Percentiles rank a stretch among this genome's conserved stretches.
Conservation (phyloP, 495 filamentous ascomycete species). For the Tuber brumale region DNA sequence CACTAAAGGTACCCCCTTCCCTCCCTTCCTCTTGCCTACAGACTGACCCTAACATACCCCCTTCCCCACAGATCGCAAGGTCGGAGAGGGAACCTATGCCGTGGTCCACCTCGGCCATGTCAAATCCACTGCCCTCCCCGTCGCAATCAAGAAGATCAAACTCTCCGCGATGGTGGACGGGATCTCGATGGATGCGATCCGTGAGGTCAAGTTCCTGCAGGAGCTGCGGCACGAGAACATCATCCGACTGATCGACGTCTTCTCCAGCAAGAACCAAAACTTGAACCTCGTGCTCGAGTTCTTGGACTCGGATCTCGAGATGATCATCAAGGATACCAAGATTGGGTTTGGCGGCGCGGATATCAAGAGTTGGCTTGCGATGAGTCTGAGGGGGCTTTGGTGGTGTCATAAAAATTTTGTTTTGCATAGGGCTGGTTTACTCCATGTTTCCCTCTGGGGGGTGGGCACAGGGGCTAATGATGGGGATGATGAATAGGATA, state of each 20-base stretch:
- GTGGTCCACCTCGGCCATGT: conserved; percentile 85
- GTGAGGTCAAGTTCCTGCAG: conserved; percentile 89
- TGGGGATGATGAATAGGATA: conserved; percentile 51
- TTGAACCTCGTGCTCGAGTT: conserved; percentile 92
- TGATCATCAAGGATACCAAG: conserved; percentile 77
- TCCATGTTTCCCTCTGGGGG: background rate
- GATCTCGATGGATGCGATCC: conserved; percentile 84
- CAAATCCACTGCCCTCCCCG: conserved; percentile 57
- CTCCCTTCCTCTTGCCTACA: background rate
- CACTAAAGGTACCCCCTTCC: conserved; percentile 60
- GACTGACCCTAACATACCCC: conserved; percentile 8
- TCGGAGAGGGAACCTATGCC: conserved; percentile 96
- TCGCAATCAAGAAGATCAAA: conserved; percentile 99
- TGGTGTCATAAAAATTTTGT: conserved; percentile 95
- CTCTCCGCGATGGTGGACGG: conserved; percentile 62
- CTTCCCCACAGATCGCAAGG: conserved; percentile 60
- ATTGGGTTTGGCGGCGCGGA: conserved; percentile 73
- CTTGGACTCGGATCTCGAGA: conserved; percentile 87
- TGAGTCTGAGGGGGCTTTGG: conserved; percentile 87
- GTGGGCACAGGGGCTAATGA: background rate
- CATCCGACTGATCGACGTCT: conserved; percentile 82
- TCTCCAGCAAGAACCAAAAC: conserved; percentile 86
- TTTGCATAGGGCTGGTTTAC: conserved; percentile 61
- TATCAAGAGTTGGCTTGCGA: conserved; percentile 97
- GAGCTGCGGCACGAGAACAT: conserved; percentile 96